phyloP scores from a whole-genome alignment of 2,329 filamentous ascomycete species.

The Exophiala sp. region DNA sequence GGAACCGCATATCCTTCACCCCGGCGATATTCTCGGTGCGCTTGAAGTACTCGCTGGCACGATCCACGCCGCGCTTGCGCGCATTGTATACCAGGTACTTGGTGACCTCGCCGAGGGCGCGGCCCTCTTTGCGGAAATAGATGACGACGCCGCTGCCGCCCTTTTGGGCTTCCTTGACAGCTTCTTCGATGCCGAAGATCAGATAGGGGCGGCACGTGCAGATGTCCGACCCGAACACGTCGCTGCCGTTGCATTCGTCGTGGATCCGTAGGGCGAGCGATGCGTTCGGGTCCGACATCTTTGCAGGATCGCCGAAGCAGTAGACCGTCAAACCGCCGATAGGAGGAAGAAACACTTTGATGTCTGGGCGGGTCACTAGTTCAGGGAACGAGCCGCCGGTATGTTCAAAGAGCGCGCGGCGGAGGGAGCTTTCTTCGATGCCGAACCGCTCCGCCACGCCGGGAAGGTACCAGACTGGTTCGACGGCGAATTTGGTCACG shows the following conservation, averaged over 20 bases:
- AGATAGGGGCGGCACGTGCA: conserved; percentile 90
- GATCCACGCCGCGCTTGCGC: conserved; percentile 38
- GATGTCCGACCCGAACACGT: conserved; percentile 96
- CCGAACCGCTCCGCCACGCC: conserved; percentile 89
- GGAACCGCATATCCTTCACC: conserved; percentile 94
- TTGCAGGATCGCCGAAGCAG: conserved; percentile 90
- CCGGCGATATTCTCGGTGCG: conserved; percentile 97
- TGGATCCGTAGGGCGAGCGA: conserved; percentile 79
- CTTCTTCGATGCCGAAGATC: conserved; percentile 94
- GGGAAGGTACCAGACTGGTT: conserved; percentile 84
- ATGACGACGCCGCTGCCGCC: conserved; percentile 93
- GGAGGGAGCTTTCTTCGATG: conserved; percentile 82
- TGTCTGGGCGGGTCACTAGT: conserved; percentile 86
- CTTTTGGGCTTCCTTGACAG: conserved; percentile 91
- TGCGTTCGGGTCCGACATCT: conserved; percentile 81
- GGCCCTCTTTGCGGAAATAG: conserved; percentile 96
- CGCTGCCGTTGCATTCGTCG: conserved; percentile 88
- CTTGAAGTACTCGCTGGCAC: conserved; percentile 89
- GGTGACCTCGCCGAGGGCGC: conserved; percentile 89
- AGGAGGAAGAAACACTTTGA: conserved; percentile 91
- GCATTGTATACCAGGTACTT: conserved; percentile 68
- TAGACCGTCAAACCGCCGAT: conserved; percentile 96
- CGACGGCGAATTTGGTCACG: conserved; percentile 94
- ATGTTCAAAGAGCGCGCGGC: conserved; percentile 85
- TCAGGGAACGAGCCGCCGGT: conserved; percentile 96